Percentiles rank a stretch among this genome's conserved stretches.
Evolutionary conservation across 495 filamentous ascomycete species (phyloP).

Genomic region (Penicillium pulvis): DNA sequence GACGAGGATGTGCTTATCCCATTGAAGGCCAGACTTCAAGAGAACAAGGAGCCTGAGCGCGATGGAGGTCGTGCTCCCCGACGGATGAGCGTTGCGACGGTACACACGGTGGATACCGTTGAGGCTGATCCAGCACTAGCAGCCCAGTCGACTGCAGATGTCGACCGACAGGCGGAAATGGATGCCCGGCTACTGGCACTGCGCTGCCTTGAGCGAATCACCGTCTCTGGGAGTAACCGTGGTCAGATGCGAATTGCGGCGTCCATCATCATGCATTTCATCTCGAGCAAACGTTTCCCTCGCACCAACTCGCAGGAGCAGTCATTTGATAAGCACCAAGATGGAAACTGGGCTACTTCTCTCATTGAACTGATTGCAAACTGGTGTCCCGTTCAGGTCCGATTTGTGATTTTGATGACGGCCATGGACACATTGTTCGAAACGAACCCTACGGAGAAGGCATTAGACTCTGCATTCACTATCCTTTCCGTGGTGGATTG

Average conservation of each 20-base stretch:
- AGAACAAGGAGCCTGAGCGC: conserved; percentile 65
- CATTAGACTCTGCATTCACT: conserved; percentile 68
- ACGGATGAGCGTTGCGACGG: conserved; percentile 77
- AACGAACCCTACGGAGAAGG: conserved; percentile 64
- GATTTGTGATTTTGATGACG: conserved; percentile 81
- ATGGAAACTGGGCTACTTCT: conserved; percentile 73
- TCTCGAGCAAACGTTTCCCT: conserved; percentile 56
- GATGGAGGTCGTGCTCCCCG: conserved; percentile 56
- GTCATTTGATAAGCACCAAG: conserved; percentile 31
- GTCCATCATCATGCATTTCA: conserved; percentile 67
- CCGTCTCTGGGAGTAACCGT: conserved; percentile 69
- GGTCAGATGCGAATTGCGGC: conserved; percentile 77
- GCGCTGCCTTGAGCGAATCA: conserved; percentile 78
- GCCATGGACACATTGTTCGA: conserved; percentile 72
- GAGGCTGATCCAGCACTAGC: conserved; percentile 72
- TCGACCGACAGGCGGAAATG: conserved; percentile 82
- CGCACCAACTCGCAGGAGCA: conserved; percentile 25
- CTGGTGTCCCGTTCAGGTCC: conserved; percentile 90
- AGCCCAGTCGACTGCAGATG: conserved; percentile 74
- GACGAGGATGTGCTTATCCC: conserved; percentile 66
- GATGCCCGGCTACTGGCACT: conserved; percentile 81
- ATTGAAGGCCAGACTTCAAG: conserved; percentile 60
- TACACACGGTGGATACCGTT: conserved; percentile 66
- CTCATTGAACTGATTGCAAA: conserved; percentile 74
- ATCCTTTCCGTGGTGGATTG: conserved; percentile 74